Evolutionary conservation across 169 alveolate genomes (phyloP), one percentile per base, ranked within the genome.

Genomic region (Cryptosporidium bovis): DNA sequence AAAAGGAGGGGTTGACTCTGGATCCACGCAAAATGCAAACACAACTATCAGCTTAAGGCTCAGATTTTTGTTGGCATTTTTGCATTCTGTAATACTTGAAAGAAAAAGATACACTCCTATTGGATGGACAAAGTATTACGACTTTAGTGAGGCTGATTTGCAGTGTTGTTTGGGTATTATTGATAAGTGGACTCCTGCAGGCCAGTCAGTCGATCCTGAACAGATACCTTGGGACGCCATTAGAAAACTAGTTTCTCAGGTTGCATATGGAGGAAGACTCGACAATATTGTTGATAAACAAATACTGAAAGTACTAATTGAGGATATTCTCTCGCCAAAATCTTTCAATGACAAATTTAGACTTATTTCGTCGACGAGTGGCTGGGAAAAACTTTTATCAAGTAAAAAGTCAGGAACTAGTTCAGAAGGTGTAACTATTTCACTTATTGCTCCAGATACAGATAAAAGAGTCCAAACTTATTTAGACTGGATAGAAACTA

Each of bases 151-250:
- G 90, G 95, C 99, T 46, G 99, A 98, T 95, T 94, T 97, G 91
- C 71, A 68, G 77, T 51, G 87, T 71, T 67, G 67, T 66, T 51
- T 90, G 91, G 82, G 82, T 34, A 67, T 58, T 36, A 56, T 83
- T 51, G 53, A 46, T 46, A 55, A 48, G 24, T 83, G 66, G 90
- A 87, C 40, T 67, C 66, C 40, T 5, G 65, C 62, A 13, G 83
- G 58, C 83, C 83, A 66, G 29, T 90, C 95, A 82, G 92, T 96
- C 24, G 96, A 96, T 65, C 99, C 99, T 44, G 96, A 94, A 82
- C 95, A 96, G 90, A 96, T 98, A 27, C 99, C 99, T 13, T 97
- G 99, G 99, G 98, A 95, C 53, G 99, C 99, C 20, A 93, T 98
- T 15, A 95, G 97, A 68, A 95, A 98, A 24, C 91, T 97, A 34